Evolutionary conservation across 2,329 filamentous ascomycete genomes (phyloP), one percentile per base, ranked within the genome.

Genomic region (Gliomastix tumulicola): DNA sequence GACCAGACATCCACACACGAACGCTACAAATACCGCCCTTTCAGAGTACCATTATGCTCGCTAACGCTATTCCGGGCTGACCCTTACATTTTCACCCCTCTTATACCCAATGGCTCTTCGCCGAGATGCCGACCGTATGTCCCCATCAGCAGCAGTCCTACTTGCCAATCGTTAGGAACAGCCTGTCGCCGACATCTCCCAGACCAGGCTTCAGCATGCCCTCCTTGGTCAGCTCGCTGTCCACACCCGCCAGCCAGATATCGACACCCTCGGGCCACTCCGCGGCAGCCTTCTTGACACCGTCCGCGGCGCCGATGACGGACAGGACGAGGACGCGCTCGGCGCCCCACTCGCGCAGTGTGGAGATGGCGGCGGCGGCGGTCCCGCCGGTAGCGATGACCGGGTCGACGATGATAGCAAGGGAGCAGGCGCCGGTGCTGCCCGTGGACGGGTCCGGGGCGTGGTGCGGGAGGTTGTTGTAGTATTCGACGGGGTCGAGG

Each of bases 311-410:
- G 2, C 78, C 88, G 20, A 96, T 57, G 19, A 97, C 75, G 31
- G 77, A 75, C 20, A 94, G 63, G 28, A 95, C 76, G 30, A 95
- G 64, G 38, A 97, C 79, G 41, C 76, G 73, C 63, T 82, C 73
- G n/a, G 88, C 87, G 20, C 90, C 90, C 89, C 90, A 97, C 55
- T 97, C 89, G 37, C 74, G 76, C 41, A 97, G 68, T 1, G 87
- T 88, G 54, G 92, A 84, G 53, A 97, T 94, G 6, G 90, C 90
- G 1, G 90, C 90, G 21, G 79, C 82, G 40, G 86, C 86, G 4
- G 90, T 97, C 2, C 87, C 88, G 25, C 90, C 90, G 0, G 92
- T 97, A 2, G 90, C 92, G 54, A 97, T 94, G 48, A 97, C 78
- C 4, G 90, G 92, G 55, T 97, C 90, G 33, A 95, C 76, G 37